Evolutionary conservation across 2,329 filamentous ascomycete genomes (phyloP), one percentile per base, ranked within the genome.

Genomic region (Aspergillus pseudoglaucus): DNA sequence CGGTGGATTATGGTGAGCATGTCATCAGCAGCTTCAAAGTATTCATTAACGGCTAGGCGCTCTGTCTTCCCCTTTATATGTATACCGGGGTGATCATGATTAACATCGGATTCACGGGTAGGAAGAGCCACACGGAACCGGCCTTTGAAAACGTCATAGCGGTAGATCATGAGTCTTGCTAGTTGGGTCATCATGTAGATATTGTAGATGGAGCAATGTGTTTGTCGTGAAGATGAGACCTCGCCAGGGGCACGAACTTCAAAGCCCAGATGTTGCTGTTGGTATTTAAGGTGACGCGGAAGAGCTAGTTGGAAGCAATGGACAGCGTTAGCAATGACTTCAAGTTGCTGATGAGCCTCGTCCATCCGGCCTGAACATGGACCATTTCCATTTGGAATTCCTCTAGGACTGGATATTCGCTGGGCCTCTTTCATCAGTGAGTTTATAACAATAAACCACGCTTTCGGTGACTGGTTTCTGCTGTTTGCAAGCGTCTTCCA

Each of bases 371-470:
- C 43, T 10, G 15, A 33, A 22, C 25, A 6, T 14, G 35, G 15
- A 6, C 18, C 25, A 15, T 33, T 20, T 23, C 12, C 20, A 40
- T 42, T 44, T 38, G 57, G 56, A 14, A 61, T 49, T 5, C 59
- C 59, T 39, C 49, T 42, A 1, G 62, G 62, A 41, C 57, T 57
- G 17, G 65, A 62, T 10, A 69, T 59, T 7, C 55, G 52, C 48
- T 70, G 67, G 0, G 68, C 67, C 23, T 67, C 62, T 42, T 63
- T 60, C 66, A 70, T 69, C 10, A 71, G 49, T 0, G 67, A 70
- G 51, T 69, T 70, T 38, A 70, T 59, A 30, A 70, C 60, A 22
- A 71, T 60, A 46, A 67, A 70, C 69, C 69, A 72, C 2, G 69
- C 63, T 37, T 63, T 67, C 0, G 64, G 52, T 8, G 62, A 64